Percentiles rank a stretch among this genome's conserved stretches.
Conservation (phyloP, 2,329 filamentous ascomycete genomes). For the Botrytis pseudocinerea region DNA sequence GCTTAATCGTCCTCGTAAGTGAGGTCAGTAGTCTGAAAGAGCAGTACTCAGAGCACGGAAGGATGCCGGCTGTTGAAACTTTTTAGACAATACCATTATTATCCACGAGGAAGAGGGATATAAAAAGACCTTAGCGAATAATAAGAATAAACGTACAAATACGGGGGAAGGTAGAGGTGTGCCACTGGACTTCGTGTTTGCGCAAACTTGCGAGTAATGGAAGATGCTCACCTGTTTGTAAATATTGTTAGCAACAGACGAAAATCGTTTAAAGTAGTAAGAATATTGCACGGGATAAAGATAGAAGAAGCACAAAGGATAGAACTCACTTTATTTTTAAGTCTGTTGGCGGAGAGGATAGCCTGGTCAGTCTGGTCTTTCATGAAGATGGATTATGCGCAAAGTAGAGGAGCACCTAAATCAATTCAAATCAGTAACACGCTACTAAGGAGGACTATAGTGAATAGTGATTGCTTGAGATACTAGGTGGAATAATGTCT, state of each 20-base stretch:
- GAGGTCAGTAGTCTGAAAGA: not conserved
- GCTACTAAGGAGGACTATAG: too few species aligned
- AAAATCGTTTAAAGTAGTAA: not conserved
- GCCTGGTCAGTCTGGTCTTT: not conserved
- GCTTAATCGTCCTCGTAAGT: not conserved
- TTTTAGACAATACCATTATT: not conserved
- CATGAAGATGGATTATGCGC: not conserved
- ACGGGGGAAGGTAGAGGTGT: not conserved
- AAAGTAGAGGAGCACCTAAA: not conserved
- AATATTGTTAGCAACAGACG: not conserved
- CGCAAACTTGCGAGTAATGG: not conserved
- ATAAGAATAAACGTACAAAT: not conserved
- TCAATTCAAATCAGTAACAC: not conserved
- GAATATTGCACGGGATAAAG: not conserved
- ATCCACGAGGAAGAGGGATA: too few species aligned
- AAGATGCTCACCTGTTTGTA: conserved; percentile 1
- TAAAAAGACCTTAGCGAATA: not conserved
- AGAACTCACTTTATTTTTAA: not conserved
- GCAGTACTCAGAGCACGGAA: not conserved
- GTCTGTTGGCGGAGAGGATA: not conserved
- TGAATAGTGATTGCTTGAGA: not conserved
- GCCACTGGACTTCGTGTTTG: not conserved
- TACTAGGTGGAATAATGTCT: not conserved
- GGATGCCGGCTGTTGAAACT: not conserved
- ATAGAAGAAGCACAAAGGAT: not conserved